Evolutionary conservation across 2,329 filamentous ascomycete genomes (phyloP).

Genomic region (Sphaerulina musiva): DNA sequence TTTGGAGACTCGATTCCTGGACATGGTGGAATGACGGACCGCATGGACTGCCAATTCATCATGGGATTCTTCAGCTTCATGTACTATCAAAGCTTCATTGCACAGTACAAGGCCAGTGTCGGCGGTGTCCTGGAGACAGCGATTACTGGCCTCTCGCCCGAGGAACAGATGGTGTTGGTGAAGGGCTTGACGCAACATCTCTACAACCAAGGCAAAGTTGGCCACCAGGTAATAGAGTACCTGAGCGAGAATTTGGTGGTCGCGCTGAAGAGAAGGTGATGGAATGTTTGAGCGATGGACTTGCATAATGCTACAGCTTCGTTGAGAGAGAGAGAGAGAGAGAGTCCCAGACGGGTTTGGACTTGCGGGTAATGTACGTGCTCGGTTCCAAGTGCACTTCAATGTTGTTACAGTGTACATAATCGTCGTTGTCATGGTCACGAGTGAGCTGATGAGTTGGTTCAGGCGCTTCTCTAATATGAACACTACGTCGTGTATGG

Average conservation of each 20-base stretch:
- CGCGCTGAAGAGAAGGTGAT: conserved; percentile 13
- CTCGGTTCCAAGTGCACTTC: no score
- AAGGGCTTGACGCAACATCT: conserved; percentile 57
- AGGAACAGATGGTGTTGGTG: conserved; percentile 81
- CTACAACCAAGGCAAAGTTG: conserved; percentile 56
- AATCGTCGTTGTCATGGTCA: neutral
- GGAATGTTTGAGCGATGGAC: neutral
- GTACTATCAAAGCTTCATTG: conserved; percentile 95
- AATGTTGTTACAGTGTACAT: neutral
- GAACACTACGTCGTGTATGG: no score
- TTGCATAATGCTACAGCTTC: neutral
- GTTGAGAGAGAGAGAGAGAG: neutral
- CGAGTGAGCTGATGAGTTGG: neutral
- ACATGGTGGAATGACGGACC: conserved; percentile 95
- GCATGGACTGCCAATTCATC: conserved; percentile 99
- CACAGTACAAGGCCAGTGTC: conserved; percentile 74
- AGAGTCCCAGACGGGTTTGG: conserved; percentile 1
- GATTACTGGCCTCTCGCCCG: conserved; percentile 77
- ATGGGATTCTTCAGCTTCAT: conserved; percentile 99
- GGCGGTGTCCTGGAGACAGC: conserved; percentile 84
- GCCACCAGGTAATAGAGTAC: conserved; percentile 44
- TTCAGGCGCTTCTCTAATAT: neutral
- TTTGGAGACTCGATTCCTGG: conserved; percentile 97
- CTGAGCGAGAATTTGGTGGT: conserved; percentile 28
- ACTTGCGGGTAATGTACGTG: neutral